Conservation (phyloP, 305 asterid species). For the Fraxinus nigra region DNA sequence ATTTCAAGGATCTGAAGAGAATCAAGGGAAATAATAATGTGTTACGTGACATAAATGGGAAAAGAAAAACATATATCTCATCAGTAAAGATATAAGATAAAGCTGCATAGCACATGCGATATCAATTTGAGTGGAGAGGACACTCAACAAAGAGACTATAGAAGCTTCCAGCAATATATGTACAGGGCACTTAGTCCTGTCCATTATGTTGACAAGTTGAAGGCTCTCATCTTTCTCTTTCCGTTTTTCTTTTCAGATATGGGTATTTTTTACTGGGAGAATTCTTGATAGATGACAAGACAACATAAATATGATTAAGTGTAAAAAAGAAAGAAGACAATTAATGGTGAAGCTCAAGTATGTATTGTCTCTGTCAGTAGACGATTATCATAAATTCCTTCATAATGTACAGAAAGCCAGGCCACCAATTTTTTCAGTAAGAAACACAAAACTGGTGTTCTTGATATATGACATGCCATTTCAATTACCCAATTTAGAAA, state of each 20-base stretch:
- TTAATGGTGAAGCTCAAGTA: background rate
- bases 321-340: background rate
- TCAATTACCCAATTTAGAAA: background rate
- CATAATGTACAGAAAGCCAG: background rate
- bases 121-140: background rate
- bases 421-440: background rate
- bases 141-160: background rate
- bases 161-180: constrained; percentile 3
- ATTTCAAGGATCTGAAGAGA: constrained; percentile 85
- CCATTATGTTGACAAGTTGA: background rate
- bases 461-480: background rate
- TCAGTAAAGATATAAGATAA: background rate
- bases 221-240: background rate
- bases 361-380: background rate
- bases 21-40: constrained; percentile 19
- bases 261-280: background rate
- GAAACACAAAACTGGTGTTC: background rate
- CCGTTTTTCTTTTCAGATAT: background rate
- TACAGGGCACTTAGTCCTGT: background rate
- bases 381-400: background rate
- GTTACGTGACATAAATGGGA: constrained; percentile 15
- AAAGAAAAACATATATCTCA: background rate
- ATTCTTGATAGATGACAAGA: background rate
- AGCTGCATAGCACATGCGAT: background rate
- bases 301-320: background rate